These are phyloP conservation scores for Ceratobasidium sp. DNA, from an alignment of 1,284 basidiomycete genomes.

Conservation along the genomic window DNA sequence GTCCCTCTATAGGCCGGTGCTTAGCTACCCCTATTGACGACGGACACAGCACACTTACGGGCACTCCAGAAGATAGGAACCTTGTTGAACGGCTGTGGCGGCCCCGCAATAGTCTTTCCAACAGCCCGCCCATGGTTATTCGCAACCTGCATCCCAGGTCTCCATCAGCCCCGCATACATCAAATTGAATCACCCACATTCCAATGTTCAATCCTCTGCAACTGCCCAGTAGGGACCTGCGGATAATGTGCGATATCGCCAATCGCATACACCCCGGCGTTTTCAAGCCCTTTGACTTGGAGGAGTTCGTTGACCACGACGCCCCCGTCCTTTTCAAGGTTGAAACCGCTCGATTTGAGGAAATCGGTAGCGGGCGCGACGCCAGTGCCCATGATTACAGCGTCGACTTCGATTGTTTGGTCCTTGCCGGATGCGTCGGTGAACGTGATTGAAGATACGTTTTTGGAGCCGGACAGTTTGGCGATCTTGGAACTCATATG, in stretches of 20 bases:
- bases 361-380: conserved; percentile 88
- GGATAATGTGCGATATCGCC: conserved; percentile 93
- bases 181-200: conserved; percentile 69
- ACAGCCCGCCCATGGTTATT: conserved; percentile 89
- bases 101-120: conserved; percentile 79
- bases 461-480: conserved; percentile 65
- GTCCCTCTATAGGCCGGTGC: conserved; percentile 66
- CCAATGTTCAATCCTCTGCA: conserved; percentile 89
- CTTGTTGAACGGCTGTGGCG: conserved; percentile 73
- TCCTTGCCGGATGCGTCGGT: conserved; percentile 52
- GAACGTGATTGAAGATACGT: conserved; percentile 48
- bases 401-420: conserved; percentile 67
- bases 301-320: conserved; percentile 86
- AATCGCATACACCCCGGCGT: conserved; percentile 82
- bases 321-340: conserved; percentile 82
- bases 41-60: conserved; percentile 63
- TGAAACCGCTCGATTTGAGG: conserved; percentile 75
- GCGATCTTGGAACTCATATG: conserved; percentile 82
- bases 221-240: conserved; percentile 67
- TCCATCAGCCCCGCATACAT: conserved; percentile 44
- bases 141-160: conserved; percentile 68
- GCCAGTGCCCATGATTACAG: conserved; percentile 91
- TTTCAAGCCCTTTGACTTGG: conserved; percentile 69
- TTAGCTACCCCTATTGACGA: background rate
- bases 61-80: conserved; percentile 92